Conservation (phyloP, 2,329 filamentous ascomycete species). For the Esteya vermicola region DNA sequence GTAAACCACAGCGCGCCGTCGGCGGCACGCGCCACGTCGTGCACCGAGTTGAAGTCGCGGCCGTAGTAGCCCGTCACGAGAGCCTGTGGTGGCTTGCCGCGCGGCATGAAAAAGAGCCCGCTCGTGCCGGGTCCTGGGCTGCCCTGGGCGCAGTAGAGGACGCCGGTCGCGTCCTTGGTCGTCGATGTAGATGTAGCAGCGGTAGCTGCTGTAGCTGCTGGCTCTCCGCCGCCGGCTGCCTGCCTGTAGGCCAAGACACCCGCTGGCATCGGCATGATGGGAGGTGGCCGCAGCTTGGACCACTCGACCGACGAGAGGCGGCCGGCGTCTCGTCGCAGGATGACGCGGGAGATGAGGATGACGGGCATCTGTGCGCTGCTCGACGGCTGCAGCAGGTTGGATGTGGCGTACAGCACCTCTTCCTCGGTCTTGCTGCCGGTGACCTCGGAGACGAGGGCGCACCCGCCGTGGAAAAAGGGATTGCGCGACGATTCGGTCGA, state of each 20-base stretch:
- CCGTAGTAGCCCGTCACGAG: constrained; percentile 28
- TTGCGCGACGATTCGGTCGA: constrained; percentile 23
- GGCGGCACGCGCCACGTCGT: constrained; percentile 22
- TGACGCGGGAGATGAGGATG: constrained; percentile 30
- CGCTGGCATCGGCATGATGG: constrained; percentile 38
- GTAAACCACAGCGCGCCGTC: constrained; percentile 35
- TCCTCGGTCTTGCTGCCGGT: constrained; percentile 1
- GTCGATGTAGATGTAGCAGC: neutral
- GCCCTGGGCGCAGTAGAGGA: constrained; percentile 15
- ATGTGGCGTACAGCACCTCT: constrained; percentile 31
- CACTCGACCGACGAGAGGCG: constrained; percentile 20
- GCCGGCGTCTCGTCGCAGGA: constrained; percentile 14
- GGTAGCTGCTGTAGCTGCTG: neutral
- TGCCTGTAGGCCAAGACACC: constrained; percentile 40
- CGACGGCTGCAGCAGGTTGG: constrained; percentile 24
- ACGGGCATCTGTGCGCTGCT: constrained; percentile 23
- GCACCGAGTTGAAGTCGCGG: constrained; percentile 31
- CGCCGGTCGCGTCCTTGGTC: constrained; percentile 23
- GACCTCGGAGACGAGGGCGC: constrained; percentile 22
- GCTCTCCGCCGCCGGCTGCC: no score
- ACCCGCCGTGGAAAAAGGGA: constrained; percentile 31
- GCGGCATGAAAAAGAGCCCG: constrained; percentile 21
- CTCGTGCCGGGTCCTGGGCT: constrained; percentile 16
- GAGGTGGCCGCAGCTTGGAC: constrained; percentile 27
- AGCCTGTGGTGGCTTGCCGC: constrained; percentile 16